Conservation (phyloP, 345 rosid genomes). For the Populus deltoides region DNA sequence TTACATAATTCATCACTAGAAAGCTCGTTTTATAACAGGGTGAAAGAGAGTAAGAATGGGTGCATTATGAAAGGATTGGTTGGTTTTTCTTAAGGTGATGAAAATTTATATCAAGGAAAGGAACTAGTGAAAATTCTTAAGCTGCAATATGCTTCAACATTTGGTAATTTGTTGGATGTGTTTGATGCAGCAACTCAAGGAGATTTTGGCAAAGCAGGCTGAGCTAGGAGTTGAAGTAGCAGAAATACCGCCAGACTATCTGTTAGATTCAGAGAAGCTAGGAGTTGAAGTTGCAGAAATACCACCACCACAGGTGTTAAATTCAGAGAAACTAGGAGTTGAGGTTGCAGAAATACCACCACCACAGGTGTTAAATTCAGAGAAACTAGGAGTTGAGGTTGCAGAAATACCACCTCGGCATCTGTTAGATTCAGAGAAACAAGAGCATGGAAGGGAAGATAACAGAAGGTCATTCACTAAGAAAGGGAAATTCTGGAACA, state of each 20-base stretch:
- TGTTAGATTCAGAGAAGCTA: constrained; percentile 45
- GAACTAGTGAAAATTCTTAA: not conserved
- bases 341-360: constrained; percentile 93
- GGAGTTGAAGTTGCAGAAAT: constrained; percentile 89
- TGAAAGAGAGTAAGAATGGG: not conserved
- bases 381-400: constrained; percentile 71
- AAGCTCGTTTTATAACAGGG: not conserved
- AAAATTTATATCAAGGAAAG: not conserved
- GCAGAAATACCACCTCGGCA: constrained; percentile 82
- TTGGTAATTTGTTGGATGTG: not conserved
- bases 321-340: constrained; percentile 47
- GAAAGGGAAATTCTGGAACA: constrained; percentile 38
- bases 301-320: constrained; percentile 61
- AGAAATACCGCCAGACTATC: constrained; percentile 74
- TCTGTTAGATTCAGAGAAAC: constrained; percentile 47
- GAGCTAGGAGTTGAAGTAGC: constrained; percentile 91
- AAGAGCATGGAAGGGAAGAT: constrained; percentile 25
- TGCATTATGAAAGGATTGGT: not conserved
- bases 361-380: constrained; percentile 45
- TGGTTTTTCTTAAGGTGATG: not conserved
- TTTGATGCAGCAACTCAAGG: constrained; percentile 74
- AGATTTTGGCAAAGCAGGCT: constrained; percentile 85
- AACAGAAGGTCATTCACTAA: constrained; percentile 27
- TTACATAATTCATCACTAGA: not conserved
- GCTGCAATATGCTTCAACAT: not conserved